These are phyloP conservation scores for Pythium plurisporium DNA, from an alignment of 352 stramenopile genomes.

Conservation along the genomic window DNA sequence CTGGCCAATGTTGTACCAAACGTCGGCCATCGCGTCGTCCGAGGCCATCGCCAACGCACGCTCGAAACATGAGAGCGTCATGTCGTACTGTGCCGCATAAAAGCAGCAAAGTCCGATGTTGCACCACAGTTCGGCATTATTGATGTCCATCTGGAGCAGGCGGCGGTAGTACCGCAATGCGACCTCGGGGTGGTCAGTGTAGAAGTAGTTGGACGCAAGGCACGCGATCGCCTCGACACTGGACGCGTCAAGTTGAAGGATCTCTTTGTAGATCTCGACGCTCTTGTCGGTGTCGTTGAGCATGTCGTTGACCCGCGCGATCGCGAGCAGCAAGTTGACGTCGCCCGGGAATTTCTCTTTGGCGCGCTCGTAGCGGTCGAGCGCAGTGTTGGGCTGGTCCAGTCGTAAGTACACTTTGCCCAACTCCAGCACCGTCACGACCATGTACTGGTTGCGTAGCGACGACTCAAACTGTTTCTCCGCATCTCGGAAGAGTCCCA, in stretches of 20 bases:
- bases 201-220: constrained; percentile 92
- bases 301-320: constrained; percentile 91
- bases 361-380: constrained; percentile 80
- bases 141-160: constrained; percentile 91
- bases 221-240: constrained; percentile 91
- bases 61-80: constrained; percentile 93
- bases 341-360: constrained; percentile 72
- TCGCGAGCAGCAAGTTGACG: constrained; percentile 73
- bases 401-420: constrained; percentile 93
- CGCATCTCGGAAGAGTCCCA: constrained; percentile 90
- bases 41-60: constrained; percentile 81
- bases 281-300: constrained; percentile 84
- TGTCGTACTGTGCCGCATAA: constrained; percentile 92
- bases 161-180: constrained; percentile 91
- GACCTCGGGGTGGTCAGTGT: constrained; percentile 90
- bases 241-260: constrained; percentile 84
- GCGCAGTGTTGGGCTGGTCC: constrained; percentile 92
- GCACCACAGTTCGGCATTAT: constrained; percentile 91
- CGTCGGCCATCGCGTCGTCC: constrained; percentile 89
- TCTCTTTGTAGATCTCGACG: constrained; percentile 83
- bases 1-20: constrained; percentile 95
- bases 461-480: constrained; percentile 92
- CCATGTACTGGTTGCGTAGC: constrained; percentile 84
- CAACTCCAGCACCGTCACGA: constrained; percentile 89
- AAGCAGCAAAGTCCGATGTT: constrained; percentile 94